These are phyloP conservation scores for Sequoia sempervirens DNA, from an alignment of 75 land plant species.

Conservation along the genomic window DNA sequence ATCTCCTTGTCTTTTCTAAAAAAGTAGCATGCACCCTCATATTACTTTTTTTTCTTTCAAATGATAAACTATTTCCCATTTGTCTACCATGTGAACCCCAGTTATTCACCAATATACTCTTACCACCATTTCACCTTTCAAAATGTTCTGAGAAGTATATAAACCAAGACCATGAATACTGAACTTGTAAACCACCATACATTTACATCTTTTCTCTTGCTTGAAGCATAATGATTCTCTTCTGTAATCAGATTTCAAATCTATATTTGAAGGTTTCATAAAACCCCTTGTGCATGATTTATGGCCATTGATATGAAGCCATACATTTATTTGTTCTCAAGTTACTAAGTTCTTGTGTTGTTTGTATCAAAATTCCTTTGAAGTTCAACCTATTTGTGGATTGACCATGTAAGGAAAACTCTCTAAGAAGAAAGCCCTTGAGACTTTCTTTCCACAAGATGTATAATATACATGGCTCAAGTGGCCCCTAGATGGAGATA, in stretches of 20 bases:
- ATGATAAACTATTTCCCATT: slow-evolving; percentile 67
- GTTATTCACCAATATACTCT: slow-evolving; percentile 89
- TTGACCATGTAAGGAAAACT: slow-evolving; percentile 85
- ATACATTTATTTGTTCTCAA: no score
- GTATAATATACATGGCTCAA: slow-evolving; percentile 82
- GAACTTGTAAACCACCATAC: slow-evolving; percentile 73
- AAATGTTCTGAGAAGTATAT: slow-evolving; percentile 63
- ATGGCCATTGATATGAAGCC: no score
- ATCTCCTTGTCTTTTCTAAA: slow-evolving; percentile 76
- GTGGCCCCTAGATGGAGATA: slow-evolving; percentile 76
- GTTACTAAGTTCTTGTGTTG: no score
- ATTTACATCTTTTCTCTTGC: slow-evolving; percentile 67
- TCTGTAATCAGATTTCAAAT: no score
- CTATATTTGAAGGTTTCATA: no score
- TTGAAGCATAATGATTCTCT: slow-evolving; percentile 72
- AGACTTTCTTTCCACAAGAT: slow-evolving; percentile 81
- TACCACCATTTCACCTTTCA: slow-evolving; percentile 76
- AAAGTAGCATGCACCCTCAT: slow-evolving; percentile 81
- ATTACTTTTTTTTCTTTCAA: slow-evolving; percentile 25
- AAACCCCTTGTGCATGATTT: no score
- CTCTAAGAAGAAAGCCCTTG: slow-evolving; percentile 89
- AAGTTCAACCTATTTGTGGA: slow-evolving; percentile 58
- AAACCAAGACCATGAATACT: slow-evolving; percentile 85
- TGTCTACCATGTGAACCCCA: slow-evolving; percentile 75
- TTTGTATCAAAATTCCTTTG: no score